Percentiles rank a stretch among this genome's conserved stretches.
Conservation (phyloP, 495 filamentous ascomycete genomes). For the Talaromyces stipitatus region DNA sequence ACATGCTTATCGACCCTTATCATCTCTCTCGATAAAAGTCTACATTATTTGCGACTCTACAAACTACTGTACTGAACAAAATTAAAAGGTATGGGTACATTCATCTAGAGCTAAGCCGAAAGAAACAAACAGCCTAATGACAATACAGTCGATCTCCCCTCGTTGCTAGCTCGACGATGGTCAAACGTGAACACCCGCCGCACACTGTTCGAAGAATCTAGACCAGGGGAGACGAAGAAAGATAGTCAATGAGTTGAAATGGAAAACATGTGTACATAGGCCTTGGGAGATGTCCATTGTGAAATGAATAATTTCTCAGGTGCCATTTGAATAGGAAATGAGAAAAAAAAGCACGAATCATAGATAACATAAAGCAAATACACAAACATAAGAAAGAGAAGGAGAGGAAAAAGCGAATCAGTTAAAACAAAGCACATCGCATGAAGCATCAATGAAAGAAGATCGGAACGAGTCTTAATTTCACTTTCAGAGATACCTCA, state of each 20-base stretch:
- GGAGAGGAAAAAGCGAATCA: neutral
- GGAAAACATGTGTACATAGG: neutral
- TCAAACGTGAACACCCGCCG: neutral
- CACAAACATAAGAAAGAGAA: neutral
- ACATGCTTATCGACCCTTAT: too few relatives aligned
- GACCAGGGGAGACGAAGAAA: too few relatives aligned
- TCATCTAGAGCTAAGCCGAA: slow-evolving; percentile 5
- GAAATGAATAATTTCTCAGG: neutral
- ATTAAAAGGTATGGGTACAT: slow-evolving; percentile 4
- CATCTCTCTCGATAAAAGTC: too few relatives aligned
- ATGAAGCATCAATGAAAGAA: neutral
- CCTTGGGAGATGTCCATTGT: neutral
- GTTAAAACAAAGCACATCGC: neutral
- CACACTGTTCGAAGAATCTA: too few relatives aligned
- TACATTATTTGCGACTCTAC: too few relatives aligned
- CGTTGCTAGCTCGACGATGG: neutral
- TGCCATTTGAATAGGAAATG: neutral
- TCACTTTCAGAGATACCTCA: neutral
- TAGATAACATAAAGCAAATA: neutral
- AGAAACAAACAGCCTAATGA: neutral
- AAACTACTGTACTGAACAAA: neutral
- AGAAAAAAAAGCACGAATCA: neutral
- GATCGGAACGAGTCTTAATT: neutral
- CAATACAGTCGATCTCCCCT: neutral
- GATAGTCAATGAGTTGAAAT: neutral